Conservation (phyloP, 176 grass and related monocot genomes). For the Chrysopogon serrulatus region DNA sequence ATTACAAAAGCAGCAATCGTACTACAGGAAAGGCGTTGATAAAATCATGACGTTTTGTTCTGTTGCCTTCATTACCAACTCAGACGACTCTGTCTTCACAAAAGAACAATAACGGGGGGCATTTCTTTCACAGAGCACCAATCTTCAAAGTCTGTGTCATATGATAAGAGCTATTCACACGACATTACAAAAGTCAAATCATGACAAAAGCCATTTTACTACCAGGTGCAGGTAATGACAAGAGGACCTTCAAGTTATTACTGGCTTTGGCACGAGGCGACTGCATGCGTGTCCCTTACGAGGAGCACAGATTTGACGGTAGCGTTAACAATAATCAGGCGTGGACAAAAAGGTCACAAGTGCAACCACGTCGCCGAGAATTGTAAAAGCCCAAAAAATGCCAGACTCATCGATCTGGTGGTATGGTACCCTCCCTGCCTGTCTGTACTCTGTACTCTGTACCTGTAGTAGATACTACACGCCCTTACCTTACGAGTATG, state of each 20-base stretch:
- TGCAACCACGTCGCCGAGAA: not conserved
- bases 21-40: not conserved
- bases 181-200: not conserved
- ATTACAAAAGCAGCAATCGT: not conserved
- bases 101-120: not conserved
- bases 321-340: not conserved
- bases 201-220: not conserved
- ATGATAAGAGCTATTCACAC: not conserved
- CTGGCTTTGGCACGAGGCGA: not conserved
- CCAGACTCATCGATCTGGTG: not conserved
- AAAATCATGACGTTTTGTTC: constrained; percentile 25
- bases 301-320: constrained; percentile 12
- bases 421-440: not conserved
- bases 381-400: not conserved
- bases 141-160: not conserved
- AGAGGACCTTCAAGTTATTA: not conserved
- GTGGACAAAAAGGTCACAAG: constrained; percentile 21
- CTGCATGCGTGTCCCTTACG: constrained; percentile 34
- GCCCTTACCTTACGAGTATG: not conserved
- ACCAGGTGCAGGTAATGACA: not conserved
- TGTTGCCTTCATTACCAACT: not conserved
- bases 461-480: not conserved
- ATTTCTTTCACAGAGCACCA: not conserved
- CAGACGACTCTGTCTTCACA: not conserved
- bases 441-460: not conserved